Conservation (phyloP, 495 filamentous ascomycete species). For the Neurospora sp. region DNA sequence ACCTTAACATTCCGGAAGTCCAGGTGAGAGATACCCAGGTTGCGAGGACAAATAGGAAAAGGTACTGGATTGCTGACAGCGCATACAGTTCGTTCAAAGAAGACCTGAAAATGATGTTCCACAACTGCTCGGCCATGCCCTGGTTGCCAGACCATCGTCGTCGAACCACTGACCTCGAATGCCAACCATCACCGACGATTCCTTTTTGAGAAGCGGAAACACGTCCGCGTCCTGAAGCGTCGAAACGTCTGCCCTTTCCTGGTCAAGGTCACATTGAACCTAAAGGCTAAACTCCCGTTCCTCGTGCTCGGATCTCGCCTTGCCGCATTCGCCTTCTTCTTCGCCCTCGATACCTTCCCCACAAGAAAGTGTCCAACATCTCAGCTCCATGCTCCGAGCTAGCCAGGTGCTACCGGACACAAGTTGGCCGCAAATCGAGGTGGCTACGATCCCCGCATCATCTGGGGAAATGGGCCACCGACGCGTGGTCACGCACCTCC, state of each 20-base stretch:
- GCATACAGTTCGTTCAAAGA: neutral
- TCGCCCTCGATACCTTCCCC: neutral
- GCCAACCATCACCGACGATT: neutral
- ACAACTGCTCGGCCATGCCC: neutral
- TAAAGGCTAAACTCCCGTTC: conserved; percentile 9
- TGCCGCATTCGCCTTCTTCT: neutral
- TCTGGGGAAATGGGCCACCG: neutral
- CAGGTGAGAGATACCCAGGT: neutral
- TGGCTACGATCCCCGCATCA: neutral
- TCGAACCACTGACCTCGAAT: neutral
- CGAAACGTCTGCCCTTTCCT: neutral
- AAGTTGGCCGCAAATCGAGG: neutral
- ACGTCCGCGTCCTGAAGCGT: conserved; percentile 11
- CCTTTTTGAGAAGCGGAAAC: conserved; percentile 11
- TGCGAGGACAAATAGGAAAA: neutral
- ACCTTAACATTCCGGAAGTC: neutral
- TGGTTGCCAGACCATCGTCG: neutral
- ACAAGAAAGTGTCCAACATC: neutral
- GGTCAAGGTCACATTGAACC: conserved; percentile 6
- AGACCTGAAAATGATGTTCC: neutral
- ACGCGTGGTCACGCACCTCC: neutral
- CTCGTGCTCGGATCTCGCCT: conserved; percentile 5
- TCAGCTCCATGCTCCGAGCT: neutral
- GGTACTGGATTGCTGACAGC: neutral
- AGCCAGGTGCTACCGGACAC: neutral